Percentiles rank a stretch among this genome's conserved stretches.
Conservation (phyloP, 2,329 filamentous ascomycete species). For the Penicillium sclerotigenum region DNA sequence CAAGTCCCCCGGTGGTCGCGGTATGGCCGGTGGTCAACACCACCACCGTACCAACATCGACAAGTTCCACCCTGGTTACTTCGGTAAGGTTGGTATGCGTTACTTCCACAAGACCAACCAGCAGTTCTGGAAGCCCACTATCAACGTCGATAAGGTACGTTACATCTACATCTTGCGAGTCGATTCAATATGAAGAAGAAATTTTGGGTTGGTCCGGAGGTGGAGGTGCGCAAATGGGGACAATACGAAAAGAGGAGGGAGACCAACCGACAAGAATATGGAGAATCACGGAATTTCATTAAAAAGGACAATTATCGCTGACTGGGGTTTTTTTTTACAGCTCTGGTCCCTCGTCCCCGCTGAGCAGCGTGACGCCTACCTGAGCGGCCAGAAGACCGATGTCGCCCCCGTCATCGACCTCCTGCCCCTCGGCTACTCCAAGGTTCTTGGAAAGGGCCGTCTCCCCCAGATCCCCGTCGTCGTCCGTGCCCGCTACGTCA, state of each 20-base stretch:
- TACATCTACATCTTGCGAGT: conserved; percentile 13
- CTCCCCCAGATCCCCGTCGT: conserved; percentile 90
- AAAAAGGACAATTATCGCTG: conserved; percentile 14
- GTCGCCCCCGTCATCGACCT: conserved; percentile 98
- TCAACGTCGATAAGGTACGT: conserved; percentile 97
- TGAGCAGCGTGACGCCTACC: conserved; percentile 91
- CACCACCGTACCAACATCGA: conserved; percentile 92
- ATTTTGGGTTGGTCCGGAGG: conserved; percentile 3
- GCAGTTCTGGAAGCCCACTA: conserved; percentile 96
- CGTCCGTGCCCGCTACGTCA: conserved; percentile 92
- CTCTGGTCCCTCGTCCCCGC: conserved; percentile 92
- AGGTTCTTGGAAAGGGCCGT: conserved; percentile 97
- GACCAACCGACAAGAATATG: background rate
- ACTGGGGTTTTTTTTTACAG: conserved; percentile 46
- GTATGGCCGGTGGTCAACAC: conserved; percentile 98
- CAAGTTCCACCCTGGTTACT: conserved; percentile 98
- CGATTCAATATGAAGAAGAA: conserved; percentile 6
- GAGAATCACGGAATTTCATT: background rate
- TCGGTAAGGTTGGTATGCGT: conserved; percentile 93
- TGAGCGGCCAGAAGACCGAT: conserved; percentile 75
- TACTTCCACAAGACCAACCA: conserved; percentile 96
- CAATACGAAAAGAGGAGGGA: background rate
- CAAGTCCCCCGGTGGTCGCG: conserved; percentile 77
- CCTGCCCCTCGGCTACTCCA: conserved; percentile 94
- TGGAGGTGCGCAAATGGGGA: background rate